Conservation (phyloP, 2,329 filamentous ascomycete species). For the Dactylellina leptospora region DNA sequence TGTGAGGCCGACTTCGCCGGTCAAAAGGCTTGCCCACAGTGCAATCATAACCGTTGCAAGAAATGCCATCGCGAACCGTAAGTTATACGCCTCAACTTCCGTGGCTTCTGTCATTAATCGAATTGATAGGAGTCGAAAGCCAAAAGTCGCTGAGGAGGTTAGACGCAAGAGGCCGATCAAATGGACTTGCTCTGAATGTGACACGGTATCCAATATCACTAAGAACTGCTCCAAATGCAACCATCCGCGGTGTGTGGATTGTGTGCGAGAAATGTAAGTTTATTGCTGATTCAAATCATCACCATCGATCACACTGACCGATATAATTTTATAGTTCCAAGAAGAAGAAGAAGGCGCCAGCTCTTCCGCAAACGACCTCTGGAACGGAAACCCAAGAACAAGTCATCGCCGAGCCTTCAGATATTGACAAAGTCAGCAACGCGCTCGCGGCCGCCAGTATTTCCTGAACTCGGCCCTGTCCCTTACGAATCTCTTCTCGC, state of each 20-base stretch:
- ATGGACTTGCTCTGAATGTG: slow-evolving; percentile 48
- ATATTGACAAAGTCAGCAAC: slow-evolving; percentile 37
- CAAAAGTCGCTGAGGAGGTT: slow-evolving; percentile 33
- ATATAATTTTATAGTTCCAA: slow-evolving; percentile 21
- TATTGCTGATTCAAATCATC: background rate
- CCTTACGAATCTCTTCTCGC: too few species aligned
- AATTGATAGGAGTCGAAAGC: slow-evolving; percentile 20
- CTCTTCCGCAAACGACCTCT: slow-evolving; percentile 13
- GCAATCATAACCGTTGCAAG: slow-evolving; percentile 77
- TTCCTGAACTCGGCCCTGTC: too few species aligned
- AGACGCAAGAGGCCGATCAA: slow-evolving; percentile 35
- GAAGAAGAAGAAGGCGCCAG: slow-evolving; percentile 46
- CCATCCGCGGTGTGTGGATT: slow-evolving; percentile 42
- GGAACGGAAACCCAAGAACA: slow-evolving; percentile 23
- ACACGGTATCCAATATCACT: slow-evolving; percentile 23
- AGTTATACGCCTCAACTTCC: slow-evolving; percentile 60
- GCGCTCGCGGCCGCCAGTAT: slow-evolving; percentile 44
- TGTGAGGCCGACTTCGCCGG: slow-evolving; percentile 72
- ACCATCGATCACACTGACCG: background rate
- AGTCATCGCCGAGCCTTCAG: slow-evolving; percentile 4
- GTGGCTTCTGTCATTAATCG: background rate
- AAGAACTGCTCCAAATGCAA: slow-evolving; percentile 31
- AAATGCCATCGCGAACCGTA: slow-evolving; percentile 83
- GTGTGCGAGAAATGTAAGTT: slow-evolving; percentile 42
- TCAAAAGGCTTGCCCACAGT: slow-evolving; percentile 72